phyloP scores from a whole-genome alignment of 2,329 filamentous ascomycete species.

The Pseudonectria buxi region DNA sequence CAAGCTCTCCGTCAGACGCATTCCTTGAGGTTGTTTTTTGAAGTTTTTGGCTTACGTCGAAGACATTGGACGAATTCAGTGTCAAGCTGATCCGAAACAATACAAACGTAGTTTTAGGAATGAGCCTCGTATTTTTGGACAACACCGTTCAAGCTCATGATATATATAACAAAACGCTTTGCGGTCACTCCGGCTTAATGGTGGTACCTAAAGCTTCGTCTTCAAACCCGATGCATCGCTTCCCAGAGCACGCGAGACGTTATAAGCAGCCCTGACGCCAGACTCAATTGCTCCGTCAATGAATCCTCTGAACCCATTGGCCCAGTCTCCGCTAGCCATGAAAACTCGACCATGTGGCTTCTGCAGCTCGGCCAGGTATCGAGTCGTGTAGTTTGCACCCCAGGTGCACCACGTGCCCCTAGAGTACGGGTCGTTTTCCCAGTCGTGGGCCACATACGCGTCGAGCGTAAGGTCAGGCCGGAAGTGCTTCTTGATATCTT shows the following conservation, averaged over 20 bases:
- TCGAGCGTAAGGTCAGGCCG: not conserved
- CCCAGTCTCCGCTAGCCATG: slow-evolving; percentile 22
- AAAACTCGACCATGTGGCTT: slow-evolving; percentile 18
- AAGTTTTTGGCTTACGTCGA: too few species aligned
- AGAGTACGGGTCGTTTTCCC: slow-evolving; percentile 19
- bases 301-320: slow-evolving; percentile 20
- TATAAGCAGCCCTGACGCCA: slow-evolving; percentile 8
- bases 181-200: too few species aligned
- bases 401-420: slow-evolving; percentile 14
- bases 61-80: too few species aligned
- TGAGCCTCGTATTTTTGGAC: too few species aligned
- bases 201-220: too few species aligned
- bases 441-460: slow-evolving; percentile 16
- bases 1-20: too few species aligned
- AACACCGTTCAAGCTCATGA: too few species aligned
- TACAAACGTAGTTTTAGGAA: too few species aligned
- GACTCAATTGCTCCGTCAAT: slow-evolving; percentile 26
- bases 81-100: too few species aligned
- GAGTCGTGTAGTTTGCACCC: slow-evolving; percentile 13
- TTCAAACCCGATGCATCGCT: too few species aligned
- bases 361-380: slow-evolving; percentile 20
- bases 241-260: not conserved
- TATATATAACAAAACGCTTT: too few species aligned
- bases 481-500: slow-evolving; percentile 7
- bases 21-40: too few species aligned